A percentile compares a stretch with the other conserved stretches of the same genome.
Conservation (phyloP, 441 rosid genomes). For the Erodium chrysanthum region DNA sequence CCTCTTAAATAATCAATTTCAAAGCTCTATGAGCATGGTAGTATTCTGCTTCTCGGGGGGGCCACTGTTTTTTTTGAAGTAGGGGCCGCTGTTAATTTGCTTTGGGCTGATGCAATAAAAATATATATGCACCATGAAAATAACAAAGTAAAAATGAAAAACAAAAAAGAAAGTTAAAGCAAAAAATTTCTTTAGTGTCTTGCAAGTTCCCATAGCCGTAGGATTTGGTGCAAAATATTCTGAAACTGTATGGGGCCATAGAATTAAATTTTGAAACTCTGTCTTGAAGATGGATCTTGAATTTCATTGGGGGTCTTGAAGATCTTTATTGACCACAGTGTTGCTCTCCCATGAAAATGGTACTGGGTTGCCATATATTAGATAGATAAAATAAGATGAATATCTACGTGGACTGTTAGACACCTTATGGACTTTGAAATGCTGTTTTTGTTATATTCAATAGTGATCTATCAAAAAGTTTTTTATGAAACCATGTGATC, state of each 20-base stretch:
- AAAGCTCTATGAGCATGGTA: not conserved
- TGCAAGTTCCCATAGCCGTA: not conserved
- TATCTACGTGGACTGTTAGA: no score
- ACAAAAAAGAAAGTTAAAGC: not conserved
- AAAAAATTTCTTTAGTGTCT: not conserved
- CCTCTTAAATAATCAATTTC: not conserved
- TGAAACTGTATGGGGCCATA: not conserved
- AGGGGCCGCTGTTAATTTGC: not conserved
- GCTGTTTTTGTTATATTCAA: no score
- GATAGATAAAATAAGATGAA: no score
- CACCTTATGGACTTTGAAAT: no score
- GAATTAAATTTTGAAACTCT: not conserved
- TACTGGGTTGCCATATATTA: no score
- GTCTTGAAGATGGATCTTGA: not conserved
- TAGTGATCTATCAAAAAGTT: no score
- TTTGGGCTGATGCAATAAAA: not conserved
- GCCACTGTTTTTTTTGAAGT: no score
- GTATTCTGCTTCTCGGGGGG: not conserved
- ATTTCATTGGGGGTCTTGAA: not conserved
- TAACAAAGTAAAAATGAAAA: not conserved
- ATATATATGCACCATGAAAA: not conserved
- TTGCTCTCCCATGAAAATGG: no score
- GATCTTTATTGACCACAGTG: no score
- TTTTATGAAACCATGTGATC: no score
- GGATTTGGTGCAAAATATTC: not conserved